phyloP scores from a whole-genome alignment of 345 rosid species.

The Rhodomyrtus tomentosa region DNA sequence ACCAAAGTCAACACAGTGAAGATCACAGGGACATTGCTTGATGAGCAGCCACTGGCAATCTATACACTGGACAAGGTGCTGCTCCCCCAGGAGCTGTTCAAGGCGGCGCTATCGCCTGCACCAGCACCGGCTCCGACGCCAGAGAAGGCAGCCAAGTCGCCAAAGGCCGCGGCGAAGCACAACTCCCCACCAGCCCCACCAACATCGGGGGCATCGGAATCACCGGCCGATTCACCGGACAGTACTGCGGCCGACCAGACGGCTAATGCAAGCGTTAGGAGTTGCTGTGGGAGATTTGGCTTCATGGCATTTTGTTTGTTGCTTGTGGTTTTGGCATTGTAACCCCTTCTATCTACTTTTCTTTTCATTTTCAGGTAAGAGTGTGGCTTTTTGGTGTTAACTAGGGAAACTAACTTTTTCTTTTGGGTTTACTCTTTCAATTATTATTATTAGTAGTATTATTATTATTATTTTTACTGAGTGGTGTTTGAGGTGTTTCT shows the following conservation, averaged over 20 bases:
- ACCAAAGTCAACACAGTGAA: slow-evolving; percentile 59
- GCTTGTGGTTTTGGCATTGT: not conserved
- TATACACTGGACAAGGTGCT: slow-evolving; percentile 59
- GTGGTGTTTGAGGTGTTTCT: not conserved
- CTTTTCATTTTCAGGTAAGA: not conserved
- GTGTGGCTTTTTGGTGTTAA: not conserved
- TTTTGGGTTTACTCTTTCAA: not conserved
- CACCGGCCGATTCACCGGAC: not conserved
- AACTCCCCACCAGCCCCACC: slow-evolving; percentile 6
- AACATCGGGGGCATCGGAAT: not conserved
- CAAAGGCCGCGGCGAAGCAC: slow-evolving; percentile 13
- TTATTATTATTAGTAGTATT: not conserved
- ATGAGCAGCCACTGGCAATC: slow-evolving; percentile 74
- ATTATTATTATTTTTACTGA: not conserved
- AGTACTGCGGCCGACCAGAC: not conserved
- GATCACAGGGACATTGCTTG: slow-evolving; percentile 55
- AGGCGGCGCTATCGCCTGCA: slow-evolving; percentile 47
- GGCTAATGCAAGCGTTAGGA: not conserved
- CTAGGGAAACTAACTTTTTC: not conserved
- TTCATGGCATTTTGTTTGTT: not conserved
- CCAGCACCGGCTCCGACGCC: slow-evolving; percentile 79
- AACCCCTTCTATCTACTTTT: not conserved
- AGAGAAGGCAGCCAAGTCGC: slow-evolving; percentile 46
- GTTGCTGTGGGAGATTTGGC: not conserved
- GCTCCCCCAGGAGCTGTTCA: slow-evolving; percentile 70